phyloP scores from a whole-genome alignment of 2,329 filamentous ascomycete species.

The Neurospora sp. region DNA sequence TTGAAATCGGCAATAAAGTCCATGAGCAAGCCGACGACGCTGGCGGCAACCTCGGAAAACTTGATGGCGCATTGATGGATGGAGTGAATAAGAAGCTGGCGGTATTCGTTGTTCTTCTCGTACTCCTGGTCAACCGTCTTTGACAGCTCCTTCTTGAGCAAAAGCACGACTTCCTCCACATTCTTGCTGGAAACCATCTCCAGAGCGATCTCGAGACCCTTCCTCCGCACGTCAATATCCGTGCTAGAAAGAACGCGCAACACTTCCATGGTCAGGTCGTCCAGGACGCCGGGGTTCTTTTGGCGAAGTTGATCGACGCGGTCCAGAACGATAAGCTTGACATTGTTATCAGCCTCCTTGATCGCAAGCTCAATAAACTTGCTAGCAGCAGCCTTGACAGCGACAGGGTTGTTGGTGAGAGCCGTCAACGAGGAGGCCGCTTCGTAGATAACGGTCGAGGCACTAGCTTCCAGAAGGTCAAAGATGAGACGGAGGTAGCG shows the following conservation, averaged over 20 bases:
- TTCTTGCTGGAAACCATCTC: constrained; percentile 99
- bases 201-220: constrained; percentile 80
- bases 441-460: constrained; percentile 95
- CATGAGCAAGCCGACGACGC: constrained; percentile 94
- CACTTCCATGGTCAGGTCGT: constrained; percentile 95
- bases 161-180: constrained; percentile 89
- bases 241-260: constrained; percentile 88
- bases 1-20: constrained; percentile 99
- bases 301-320: constrained; percentile 67
- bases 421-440: constrained; percentile 90
- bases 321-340: constrained; percentile 95
- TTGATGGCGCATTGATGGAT: constrained; percentile 99
- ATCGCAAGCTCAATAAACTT: constrained; percentile 98
- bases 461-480: constrained; percentile 84
- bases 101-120: constrained; percentile 95
- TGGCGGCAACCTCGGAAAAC: constrained; percentile 95
- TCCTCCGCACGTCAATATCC: constrained; percentile 89
- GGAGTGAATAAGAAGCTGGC: constrained; percentile 88
- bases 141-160: constrained; percentile 93
- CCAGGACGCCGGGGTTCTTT: constrained; percentile 71
- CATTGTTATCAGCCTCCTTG: constrained; percentile 97
- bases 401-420: constrained; percentile 91
- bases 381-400: constrained; percentile 88
- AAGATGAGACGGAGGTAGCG: constrained; percentile 92
- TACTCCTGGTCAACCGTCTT: constrained; percentile 99